Evolutionary conservation across 306 rosid species (phyloP), one percentile per base, ranked within the genome.

Genomic region (Inga laurina): DNA sequence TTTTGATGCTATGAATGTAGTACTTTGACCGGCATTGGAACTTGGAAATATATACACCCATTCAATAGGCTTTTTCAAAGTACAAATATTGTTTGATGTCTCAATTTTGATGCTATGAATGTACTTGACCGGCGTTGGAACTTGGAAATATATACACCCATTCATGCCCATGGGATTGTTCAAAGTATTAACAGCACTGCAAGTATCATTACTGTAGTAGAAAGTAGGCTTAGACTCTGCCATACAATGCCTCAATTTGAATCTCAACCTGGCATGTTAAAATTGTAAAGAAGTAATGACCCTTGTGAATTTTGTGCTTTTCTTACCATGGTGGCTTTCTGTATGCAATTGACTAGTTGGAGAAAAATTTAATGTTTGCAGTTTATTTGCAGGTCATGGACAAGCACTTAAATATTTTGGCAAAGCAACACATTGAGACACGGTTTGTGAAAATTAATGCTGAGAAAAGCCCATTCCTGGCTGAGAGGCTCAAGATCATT

Each of bases 391-490:
- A 96, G 99, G 99, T 96, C 82, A 44, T 92, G 86, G 99, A 96
- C 91, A 96, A 96, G 88, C 99, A 96, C 89, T 62, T 96, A 81
- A 84, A 87, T 72, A 44, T 90, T 80, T 82, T 96, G 85, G 97
- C 99, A 2, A 88, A 96, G 95, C 97, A 92, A 83, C 99, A 92
- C 83, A 51, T 94, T 0, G 99, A 94, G 88, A 94, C 99, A 22
- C 97, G 97, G 46, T 91, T 96, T 76, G 88, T 91, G 77, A 96
- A 91, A 85, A 81, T 96, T 48, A 75, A 94, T 72, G 99, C 98
- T 4, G 99, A 96, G 88, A 96, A 96, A 85, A 92, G 99, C 84
- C 99, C 99, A 0, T 96, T 93, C 88, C 84, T 96, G 84, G 90
- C 99, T 0, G 99, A 96, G 90, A 96, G 89, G 86, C 93, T 94